Percentiles rank a stretch among this genome's conserved stretches.
Conservation (phyloP, 1,139 yeast species). For the Candida pseudoviswanathii region DNA sequence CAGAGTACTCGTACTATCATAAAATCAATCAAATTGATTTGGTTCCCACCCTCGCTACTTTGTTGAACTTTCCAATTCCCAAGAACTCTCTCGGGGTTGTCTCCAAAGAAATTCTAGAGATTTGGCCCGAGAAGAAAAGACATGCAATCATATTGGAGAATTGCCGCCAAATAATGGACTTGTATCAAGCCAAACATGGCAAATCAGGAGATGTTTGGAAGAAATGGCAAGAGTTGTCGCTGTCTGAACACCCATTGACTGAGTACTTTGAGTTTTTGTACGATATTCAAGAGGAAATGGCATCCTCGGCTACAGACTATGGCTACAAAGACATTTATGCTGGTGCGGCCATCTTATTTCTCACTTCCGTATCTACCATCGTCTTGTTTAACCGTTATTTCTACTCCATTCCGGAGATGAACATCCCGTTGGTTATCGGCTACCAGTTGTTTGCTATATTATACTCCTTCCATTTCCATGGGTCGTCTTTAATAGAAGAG, state of each 20-base stretch:
- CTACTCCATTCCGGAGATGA: slow-evolving; percentile 14
- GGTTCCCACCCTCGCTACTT: slow-evolving; percentile 78
- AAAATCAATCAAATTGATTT: slow-evolving; percentile 78
- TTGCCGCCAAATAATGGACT: slow-evolving; percentile 56
- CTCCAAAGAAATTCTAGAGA: slow-evolving; percentile 54
- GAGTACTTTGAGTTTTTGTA: slow-evolving; percentile 43
- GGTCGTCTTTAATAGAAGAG: slow-evolving; percentile 93
- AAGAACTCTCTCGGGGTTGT: slow-evolving; percentile 51
- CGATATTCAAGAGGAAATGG: slow-evolving; percentile 55
- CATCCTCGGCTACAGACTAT: slow-evolving; percentile 76
- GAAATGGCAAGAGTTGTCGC: slow-evolving; percentile 18
- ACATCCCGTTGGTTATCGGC: slow-evolving; percentile 19
- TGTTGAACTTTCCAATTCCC: slow-evolving; percentile 83
- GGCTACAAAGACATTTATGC: slow-evolving; percentile 50
- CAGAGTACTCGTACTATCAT: slow-evolving; percentile 53
- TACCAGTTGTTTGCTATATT: slow-evolving; percentile 38
- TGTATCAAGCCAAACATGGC: slow-evolving; percentile 31
- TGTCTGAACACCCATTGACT: slow-evolving; percentile 17
- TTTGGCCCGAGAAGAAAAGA: slow-evolving; percentile 50
- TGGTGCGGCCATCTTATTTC: slow-evolving; percentile 46
- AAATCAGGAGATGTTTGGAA: slow-evolving; percentile 13
- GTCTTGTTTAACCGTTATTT: slow-evolving; percentile 20
- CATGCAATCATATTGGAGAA: slow-evolving; percentile 55
- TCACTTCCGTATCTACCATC: slow-evolving; percentile 29
- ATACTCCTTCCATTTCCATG: slow-evolving; percentile 70